phyloP scores from a whole-genome alignment of 495 filamentous ascomycete genomes.

The Oidiodendron maius region DNA sequence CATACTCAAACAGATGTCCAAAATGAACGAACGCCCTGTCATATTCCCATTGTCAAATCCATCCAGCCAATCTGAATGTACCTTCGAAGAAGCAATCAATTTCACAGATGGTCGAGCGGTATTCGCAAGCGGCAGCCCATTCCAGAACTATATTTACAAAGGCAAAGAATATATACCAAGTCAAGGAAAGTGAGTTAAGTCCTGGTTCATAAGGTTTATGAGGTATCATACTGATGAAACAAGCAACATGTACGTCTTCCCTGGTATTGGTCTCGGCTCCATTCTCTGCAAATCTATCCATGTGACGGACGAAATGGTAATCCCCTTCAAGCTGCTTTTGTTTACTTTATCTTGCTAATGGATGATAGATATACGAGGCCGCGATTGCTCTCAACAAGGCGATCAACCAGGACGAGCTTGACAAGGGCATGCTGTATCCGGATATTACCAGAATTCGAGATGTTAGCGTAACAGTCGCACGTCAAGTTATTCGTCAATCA shows the following conservation, averaged over 20 bases:
- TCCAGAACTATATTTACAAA: conserved; percentile 53
- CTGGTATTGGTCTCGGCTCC: conserved; percentile 71
- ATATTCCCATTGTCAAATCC: conserved; percentile 82
- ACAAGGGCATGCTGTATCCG: conserved; percentile 63
- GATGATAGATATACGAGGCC: conserved; percentile 54
- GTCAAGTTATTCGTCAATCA: conserved; percentile 68
- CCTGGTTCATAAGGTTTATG: not conserved
- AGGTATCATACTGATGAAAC: conserved; percentile 3
- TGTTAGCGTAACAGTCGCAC: conserved; percentile 65
- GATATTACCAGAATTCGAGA: conserved; percentile 68
- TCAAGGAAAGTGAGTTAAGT: conserved; percentile 43
- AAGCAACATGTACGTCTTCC: conserved; percentile 84
- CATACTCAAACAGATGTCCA: conserved; percentile 66
- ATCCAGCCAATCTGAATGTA: conserved; percentile 72
- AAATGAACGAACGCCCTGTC: conserved; percentile 63
- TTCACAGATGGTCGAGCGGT: conserved; percentile 64
- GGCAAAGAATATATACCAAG: conserved; percentile 58
- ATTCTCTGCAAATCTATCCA: conserved; percentile 68
- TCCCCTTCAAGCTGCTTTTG: not conserved
- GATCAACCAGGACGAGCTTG: conserved; percentile 55
- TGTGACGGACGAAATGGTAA: conserved; percentile 69
- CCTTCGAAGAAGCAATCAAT: conserved; percentile 65
- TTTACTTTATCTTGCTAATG: not conserved
- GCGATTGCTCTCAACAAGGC: conserved; percentile 60
- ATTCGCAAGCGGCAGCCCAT: conserved; percentile 74